These are phyloP conservation scores for Hibiscus mutabilis DNA, from an alignment of 345 rosid genomes.

Conservation along the genomic window DNA sequence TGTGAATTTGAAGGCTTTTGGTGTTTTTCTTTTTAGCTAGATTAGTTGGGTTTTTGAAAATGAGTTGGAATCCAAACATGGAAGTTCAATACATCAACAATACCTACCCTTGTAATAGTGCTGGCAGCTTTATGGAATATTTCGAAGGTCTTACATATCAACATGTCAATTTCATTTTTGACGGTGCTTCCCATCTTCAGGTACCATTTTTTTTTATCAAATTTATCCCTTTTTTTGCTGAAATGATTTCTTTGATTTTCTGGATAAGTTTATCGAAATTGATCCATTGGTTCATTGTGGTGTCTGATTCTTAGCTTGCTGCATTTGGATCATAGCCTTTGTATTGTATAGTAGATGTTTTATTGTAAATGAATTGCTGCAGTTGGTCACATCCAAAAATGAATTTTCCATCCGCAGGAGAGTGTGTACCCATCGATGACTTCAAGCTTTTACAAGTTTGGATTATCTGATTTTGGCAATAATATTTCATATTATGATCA, in stretches of 20 bases:
- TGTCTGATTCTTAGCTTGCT: neutral
- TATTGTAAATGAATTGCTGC: neutral
- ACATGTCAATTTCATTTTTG: slow-evolving; percentile 73
- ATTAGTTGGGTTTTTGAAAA: slow-evolving; percentile 17
- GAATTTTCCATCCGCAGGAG: slow-evolving; percentile 36
- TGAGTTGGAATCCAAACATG: slow-evolving; percentile 60
- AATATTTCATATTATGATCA: slow-evolving; percentile 39
- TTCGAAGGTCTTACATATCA: slow-evolving; percentile 81
- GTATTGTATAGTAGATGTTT: neutral
- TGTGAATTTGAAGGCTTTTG: neutral
- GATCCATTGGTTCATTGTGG: neutral
- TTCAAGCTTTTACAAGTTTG: slow-evolving; percentile 51
- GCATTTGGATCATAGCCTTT: neutral
- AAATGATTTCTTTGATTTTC: neutral
- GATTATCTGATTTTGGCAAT: slow-evolving; percentile 43
- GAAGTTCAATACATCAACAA: slow-evolving; percentile 44
- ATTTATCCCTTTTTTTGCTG: neutral
- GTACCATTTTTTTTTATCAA: slow-evolving; percentile 25
- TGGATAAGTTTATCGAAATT: neutral
- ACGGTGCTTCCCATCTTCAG: slow-evolving; percentile 63
- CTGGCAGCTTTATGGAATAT: slow-evolving; percentile 78
- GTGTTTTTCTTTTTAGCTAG: slow-evolving; percentile 3
- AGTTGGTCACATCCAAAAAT: neutral
- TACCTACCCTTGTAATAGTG: slow-evolving; percentile 60
- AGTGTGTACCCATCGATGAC: slow-evolving; percentile 38